Base-by-base conservation (phyloP, 106 monocot genomes). In the Dioscorea alata region DNA sequence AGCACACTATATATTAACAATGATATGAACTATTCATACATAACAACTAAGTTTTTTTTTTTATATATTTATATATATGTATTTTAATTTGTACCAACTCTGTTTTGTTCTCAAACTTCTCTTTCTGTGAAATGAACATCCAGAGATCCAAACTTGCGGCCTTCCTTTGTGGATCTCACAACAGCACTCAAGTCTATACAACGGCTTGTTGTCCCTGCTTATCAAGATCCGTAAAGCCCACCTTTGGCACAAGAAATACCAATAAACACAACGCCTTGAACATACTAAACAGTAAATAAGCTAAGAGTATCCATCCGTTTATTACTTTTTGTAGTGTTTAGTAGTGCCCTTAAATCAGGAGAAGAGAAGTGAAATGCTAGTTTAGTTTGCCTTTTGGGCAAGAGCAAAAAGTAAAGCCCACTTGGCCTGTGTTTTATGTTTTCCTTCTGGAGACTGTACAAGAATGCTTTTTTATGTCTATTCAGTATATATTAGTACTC, bases 81-180 rank as follows among this genome's bases (percentile, higher is more conserved):
- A n/a, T n/a, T n/a, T n/a, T n/a, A n/a, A n/a, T n/a, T n/a, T n/a
- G n/a, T n/a, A 4, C 17, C 3, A 4, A 69, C 0, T 28, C 14
- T 61, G 28, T 63, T 63, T 8, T 60, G 33, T 23, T 23, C 25
- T 33, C 61, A 42, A 1, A 54, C 25, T 66, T 20, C 2, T n/a
- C 49, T 13, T 48, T 34, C 17, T 60, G 53, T 73, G 4, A 0
- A 10, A 42, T 65, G 17, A 33, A 6, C 42, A 23, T 35, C 12
- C 88, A 99, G 97, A 35, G 97, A 99, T 65, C 90, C 97, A 68
- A 88, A 69, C 64, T 69, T 89, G 83, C 86, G 97, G 9, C 97
- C 97, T 4, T 99, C 97, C 4, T 99, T 99, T 74, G 84, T 79
- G 7, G 78, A 99, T 58, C 83, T 99, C 23, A 83, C 75, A 2